A percentile compares a stretch with the other conserved stretches of the same genome.
Conservation (phyloP, 352 stramenopile species). For the Aphanomyces stellatus region DNA sequence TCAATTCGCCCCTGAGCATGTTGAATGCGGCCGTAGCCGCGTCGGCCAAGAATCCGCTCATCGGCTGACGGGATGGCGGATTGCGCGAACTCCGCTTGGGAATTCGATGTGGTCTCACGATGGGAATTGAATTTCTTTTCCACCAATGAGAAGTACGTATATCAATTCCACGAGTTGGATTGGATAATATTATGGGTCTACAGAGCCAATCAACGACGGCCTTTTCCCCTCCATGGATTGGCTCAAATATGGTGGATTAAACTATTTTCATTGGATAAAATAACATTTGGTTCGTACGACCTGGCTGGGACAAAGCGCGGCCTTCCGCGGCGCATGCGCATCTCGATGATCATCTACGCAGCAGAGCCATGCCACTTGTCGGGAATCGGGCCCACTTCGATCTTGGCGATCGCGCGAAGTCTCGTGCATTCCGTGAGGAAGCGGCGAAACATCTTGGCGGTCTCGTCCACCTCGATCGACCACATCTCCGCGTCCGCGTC, state of each 20-base stretch:
- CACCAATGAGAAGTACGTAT: too few species aligned
- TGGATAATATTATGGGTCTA: too few species aligned
- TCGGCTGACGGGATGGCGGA: too few species aligned
- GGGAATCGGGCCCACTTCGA: slow-evolving; percentile 49
- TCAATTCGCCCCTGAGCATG: background rate
- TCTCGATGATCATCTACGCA: background rate
- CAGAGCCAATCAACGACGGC: too few species aligned
- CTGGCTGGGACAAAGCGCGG: background rate
- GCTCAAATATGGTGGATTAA: too few species aligned
- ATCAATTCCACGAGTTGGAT: background rate
- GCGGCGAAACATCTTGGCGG: slow-evolving; percentile 40
- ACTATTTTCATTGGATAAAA: slow-evolving; percentile 1
- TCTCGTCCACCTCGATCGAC: slow-evolving; percentile 33
- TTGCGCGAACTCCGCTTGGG: too few species aligned
- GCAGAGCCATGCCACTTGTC: slow-evolving; percentile 39
- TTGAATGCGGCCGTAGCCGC: background rate
- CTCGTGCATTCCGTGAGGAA: slow-evolving; percentile 53
- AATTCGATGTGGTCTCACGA: too few species aligned
- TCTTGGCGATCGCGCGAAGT: slow-evolving; percentile 34
- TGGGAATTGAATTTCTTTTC: too few species aligned
- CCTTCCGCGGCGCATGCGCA: background rate
- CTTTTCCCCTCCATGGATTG: too few species aligned
- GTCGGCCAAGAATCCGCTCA: too few species aligned
- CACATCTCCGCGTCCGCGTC: slow-evolving; percentile 25
- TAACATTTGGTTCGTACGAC: background rate